Percentiles rank a stretch among this genome's conserved stretches.
Conservation (phyloP, 208 protist genomes). For the Trypanosoma conorhini region DNA sequence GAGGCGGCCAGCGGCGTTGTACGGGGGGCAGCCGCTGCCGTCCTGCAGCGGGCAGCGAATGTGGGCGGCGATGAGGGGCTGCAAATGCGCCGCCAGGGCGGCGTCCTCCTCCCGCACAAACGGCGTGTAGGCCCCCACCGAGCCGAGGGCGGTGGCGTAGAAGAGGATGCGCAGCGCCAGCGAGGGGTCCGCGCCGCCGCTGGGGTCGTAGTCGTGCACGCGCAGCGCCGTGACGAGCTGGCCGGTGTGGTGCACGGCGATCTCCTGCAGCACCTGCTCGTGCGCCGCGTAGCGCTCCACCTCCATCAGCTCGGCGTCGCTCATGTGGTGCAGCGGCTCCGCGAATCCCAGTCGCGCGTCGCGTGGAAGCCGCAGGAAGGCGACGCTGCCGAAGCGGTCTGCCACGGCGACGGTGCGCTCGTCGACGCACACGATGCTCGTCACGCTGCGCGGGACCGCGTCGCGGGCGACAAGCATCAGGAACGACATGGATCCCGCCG, state of each 20-base stretch:
- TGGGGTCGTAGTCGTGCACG: conserved; percentile 49
- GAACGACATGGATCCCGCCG: conserved; percentile 36
- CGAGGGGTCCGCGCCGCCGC: conserved; percentile 40
- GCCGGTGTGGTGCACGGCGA: conserved; percentile 64
- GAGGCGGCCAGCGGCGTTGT: conserved; percentile 20
- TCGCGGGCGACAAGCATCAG: conserved; percentile 66
- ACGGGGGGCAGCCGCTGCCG: conserved; percentile 20
- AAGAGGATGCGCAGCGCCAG: conserved; percentile 49
- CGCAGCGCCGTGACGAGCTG: conserved; percentile 68
- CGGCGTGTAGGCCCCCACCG: conserved; percentile 67
- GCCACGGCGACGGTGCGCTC: conserved; percentile 68
- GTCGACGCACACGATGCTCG: conserved; percentile 60
- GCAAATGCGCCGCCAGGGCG: conserved; percentile 63
- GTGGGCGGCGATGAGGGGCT: conserved; percentile 54
- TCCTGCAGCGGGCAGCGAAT: conserved; percentile 32
- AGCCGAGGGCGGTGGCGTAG: conserved; percentile 72
- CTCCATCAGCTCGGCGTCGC: conserved; percentile 50
- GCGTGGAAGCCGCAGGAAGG: conserved; percentile 61
- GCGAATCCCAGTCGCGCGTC: conserved; percentile 57
- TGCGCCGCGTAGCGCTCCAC: conserved; percentile 41
- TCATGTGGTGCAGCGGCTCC: conserved; percentile 54
- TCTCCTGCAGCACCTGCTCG: conserved; percentile 59
- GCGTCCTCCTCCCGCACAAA: conserved; percentile 75
- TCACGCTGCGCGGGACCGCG: conserved; percentile 60
- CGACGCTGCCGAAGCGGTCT: conserved; percentile 72